Conservation (phyloP, 2,329 filamentous ascomycete genomes). For the Aspergillus fumigatiaffinis region DNA sequence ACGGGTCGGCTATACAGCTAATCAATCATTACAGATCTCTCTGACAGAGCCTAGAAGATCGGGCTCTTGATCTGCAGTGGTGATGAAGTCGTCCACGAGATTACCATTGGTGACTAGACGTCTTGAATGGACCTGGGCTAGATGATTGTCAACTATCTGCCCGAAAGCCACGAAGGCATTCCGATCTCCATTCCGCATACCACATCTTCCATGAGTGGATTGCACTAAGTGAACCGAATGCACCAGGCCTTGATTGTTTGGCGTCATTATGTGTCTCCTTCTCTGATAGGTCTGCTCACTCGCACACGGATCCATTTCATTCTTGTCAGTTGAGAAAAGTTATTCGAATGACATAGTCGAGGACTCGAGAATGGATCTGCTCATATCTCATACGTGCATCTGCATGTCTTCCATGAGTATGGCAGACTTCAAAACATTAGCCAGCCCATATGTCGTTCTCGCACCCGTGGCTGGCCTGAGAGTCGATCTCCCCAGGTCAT, state of each 20-base stretch:
- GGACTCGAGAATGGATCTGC: background rate
- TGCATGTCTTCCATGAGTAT: background rate
- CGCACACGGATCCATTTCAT: background rate
- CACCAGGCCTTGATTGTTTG: background rate
- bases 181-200: constrained; percentile 7
- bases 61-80: background rate
- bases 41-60: background rate
- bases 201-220: constrained; percentile 1
- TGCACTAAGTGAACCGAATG: background rate
- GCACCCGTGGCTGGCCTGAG: background rate
- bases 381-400: background rate
- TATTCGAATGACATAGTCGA: background rate
- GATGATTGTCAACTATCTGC: background rate
- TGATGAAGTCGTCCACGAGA: background rate
- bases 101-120: background rate
- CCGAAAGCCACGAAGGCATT: background rate
- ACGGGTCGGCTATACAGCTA: background rate
- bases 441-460: background rate
- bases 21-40: background rate
- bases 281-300: background rate
- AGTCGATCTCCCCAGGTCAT: background rate
- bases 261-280: background rate
- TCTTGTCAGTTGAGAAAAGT: background rate
- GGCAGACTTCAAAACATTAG: background rate
- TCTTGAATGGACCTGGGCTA: background rate